Base-by-base conservation (phyloP, 768 basidiomycete genomes). In the Panaeolus cyanescens region DNA sequence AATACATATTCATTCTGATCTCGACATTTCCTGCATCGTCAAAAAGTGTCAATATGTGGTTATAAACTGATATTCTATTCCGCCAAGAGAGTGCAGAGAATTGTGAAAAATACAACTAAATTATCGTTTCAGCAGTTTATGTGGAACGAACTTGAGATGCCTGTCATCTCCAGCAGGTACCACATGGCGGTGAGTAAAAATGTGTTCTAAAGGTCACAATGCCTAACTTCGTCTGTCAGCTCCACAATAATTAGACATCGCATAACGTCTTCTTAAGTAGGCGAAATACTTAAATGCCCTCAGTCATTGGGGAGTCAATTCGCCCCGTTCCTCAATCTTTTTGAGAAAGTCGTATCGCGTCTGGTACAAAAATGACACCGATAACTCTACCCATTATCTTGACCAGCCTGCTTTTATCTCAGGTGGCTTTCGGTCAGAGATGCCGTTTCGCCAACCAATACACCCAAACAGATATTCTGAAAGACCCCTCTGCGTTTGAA, bases 401-500 rank as follows among this genome's bases (percentile, higher is more conserved):
- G 22, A 28, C 45, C 13, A 13, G 45, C 30, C 45, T 50, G 22
- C 22, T 15, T 28, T 28, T 50, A 13, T 50, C 45, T 30, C 25
- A 50, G 22, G 12, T 50, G 5, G 45, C 13, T 13, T 6, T 25
- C 25, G 45, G 45, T 50, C 45, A 9, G 30, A 22, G 39, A 50
- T 50, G 45, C 10, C 45, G 45, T 28, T 50, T 50, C 25, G 45
- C 45, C 1, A 13, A 28, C 4, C 7, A 28, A 25, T 50, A 50
- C 45, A 50, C 13, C 45, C 45, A 50, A 28, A 6, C 22, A 10
- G 9, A 55, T 12, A 39, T 66, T 19, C 54, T 66, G 40, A 32
- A 54, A 19, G 50, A 63, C 34, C 64, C 66, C 6, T 42, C 56
- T 32, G 56, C 60, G 22, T 70, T 70, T 42, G 69, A 67, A 45